Evolutionary conservation across 1,139 yeast species (phyloP).

Genomic region (Suhomyces bribrorum): DNA sequence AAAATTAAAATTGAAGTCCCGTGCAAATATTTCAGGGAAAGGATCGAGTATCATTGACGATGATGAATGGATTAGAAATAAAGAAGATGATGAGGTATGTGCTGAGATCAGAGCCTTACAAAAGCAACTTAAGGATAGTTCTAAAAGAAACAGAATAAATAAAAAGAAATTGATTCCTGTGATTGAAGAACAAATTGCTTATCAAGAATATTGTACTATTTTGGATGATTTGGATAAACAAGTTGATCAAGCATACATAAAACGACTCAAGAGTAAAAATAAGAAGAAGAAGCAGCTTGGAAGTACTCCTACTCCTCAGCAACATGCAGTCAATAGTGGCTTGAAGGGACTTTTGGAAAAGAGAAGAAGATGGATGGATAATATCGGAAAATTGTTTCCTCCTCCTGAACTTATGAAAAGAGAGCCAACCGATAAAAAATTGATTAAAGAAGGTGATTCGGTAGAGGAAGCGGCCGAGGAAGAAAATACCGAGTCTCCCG

Average conservation of each 20-base stretch:
- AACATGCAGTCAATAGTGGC: conserved; percentile 70
- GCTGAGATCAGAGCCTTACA: conserved; percentile 79
- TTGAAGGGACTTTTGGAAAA: conserved; percentile 79
- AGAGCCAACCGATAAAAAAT: conserved; percentile 64
- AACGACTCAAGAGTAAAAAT: conserved; percentile 79
- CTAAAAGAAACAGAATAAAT: conserved; percentile 64
- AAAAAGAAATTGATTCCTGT: conserved; percentile 68
- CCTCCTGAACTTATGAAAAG: conserved; percentile 72
- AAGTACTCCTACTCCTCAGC: conserved; percentile 34
- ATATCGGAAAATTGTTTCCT: conserved; percentile 81
- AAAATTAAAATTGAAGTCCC: conserved; percentile 13
- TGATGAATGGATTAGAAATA: conserved; percentile 74
- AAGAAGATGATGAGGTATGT: conserved; percentile 94
- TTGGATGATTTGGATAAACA: conserved; percentile 94
- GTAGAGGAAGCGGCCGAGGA: conserved; percentile 45
- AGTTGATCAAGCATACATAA: conserved; percentile 90
- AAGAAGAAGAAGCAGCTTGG: conserved; percentile 67
- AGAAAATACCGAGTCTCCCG: conserved; percentile 21
- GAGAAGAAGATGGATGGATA: conserved; percentile 83
- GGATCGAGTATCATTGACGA: conserved; percentile 51
- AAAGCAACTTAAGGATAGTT: conserved; percentile 61
- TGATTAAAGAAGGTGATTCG: conserved; percentile 38
- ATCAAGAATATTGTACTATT: conserved; percentile 90
- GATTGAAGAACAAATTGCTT: conserved; percentile 89
- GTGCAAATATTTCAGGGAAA: conserved; percentile 10